phyloP scores from a whole-genome alignment of 2,329 filamentous ascomycete genomes.

The Neonectria hederae region DNA sequence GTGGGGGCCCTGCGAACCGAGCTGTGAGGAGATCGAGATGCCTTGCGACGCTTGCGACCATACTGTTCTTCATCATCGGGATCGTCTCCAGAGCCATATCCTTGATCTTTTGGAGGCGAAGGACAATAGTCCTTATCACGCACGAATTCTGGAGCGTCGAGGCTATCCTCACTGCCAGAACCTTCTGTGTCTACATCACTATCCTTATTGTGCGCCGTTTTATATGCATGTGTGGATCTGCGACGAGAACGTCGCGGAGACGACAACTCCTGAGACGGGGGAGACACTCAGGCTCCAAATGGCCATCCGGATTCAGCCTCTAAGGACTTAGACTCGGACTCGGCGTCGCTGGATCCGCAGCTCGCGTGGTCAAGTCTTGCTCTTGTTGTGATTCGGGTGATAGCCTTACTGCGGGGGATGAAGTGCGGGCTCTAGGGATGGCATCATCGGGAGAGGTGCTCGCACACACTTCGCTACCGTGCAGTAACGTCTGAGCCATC shows the following conservation, averaged over 20 bases:
- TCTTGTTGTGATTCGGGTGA: conserved; percentile 12
- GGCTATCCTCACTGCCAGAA: too few relatives aligned
- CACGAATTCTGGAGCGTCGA: too few relatives aligned
- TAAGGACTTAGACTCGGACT: conserved; percentile 4
- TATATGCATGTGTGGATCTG: background rate
- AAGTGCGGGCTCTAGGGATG: conserved; percentile 9
- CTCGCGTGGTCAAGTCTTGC: background rate
- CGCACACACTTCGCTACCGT: conserved; percentile 2
- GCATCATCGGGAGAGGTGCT: conserved; percentile 13
- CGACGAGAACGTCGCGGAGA: background rate
- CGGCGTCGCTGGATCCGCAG: background rate
- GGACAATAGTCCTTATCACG: too few relatives aligned
- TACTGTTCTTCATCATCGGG: too few relatives aligned
- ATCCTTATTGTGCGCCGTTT: too few relatives aligned
- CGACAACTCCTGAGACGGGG: background rate
- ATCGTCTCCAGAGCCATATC: too few relatives aligned
- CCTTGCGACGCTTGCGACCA: too few relatives aligned
- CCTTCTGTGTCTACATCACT: too few relatives aligned
- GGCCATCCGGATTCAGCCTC: conserved; percentile 5
- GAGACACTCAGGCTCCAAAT: conserved; percentile 10
- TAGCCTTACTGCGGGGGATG: conserved; percentile 11
- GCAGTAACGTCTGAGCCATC: conserved; percentile 10
- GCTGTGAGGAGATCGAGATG: too few relatives aligned
- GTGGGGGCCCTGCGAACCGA: too few relatives aligned
- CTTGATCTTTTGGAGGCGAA: too few relatives aligned